These are phyloP conservation scores for Pleurotus djamor DNA, from an alignment of 768 basidiomycete species.

Conservation along the genomic window DNA sequence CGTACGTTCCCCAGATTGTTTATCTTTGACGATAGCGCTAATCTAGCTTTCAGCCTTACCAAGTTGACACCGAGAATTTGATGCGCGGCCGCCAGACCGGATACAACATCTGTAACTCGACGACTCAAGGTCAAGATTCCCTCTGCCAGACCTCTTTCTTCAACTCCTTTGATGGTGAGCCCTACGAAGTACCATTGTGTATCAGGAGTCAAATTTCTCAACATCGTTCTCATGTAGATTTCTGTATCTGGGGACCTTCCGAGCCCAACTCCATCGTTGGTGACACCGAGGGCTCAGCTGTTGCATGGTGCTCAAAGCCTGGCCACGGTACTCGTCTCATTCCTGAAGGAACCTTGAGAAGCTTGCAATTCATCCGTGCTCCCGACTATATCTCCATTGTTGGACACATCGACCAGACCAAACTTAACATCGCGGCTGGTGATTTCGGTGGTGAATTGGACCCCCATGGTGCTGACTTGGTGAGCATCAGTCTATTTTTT, in stretches of 20 bases:
- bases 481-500: slow-evolving; percentile 5
- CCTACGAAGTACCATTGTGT: background rate
- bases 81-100: slow-evolving; percentile 55
- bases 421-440: slow-evolving; percentile 49
- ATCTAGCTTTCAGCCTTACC: slow-evolving; percentile 40
- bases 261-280: slow-evolving; percentile 52
- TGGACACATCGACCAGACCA: slow-evolving; percentile 70
- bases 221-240: slow-evolving; percentile 41
- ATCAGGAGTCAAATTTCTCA: background rate
- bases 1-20: background rate
- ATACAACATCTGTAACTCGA: slow-evolving; percentile 58
- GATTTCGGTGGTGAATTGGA: slow-evolving; percentile 75
- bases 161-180: slow-evolving; percentile 50
- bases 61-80: slow-evolving; percentile 39
- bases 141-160: slow-evolving; percentile 57
- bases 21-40: background rate
- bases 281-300: slow-evolving; percentile 66
- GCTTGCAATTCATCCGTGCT: slow-evolving; percentile 69
- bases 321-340: slow-evolving; percentile 75
- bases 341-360: slow-evolving; percentile 60
- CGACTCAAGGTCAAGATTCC: slow-evolving; percentile 52
- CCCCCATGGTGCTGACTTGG: slow-evolving; percentile 59
- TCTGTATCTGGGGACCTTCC: slow-evolving; percentile 66
- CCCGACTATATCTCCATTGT: slow-evolving; percentile 60
- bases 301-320: slow-evolving; percentile 77